Evolutionary conservation across 2,329 filamentous ascomycete species (phyloP).

Genomic region (Trichoderma asperellum): DNA sequence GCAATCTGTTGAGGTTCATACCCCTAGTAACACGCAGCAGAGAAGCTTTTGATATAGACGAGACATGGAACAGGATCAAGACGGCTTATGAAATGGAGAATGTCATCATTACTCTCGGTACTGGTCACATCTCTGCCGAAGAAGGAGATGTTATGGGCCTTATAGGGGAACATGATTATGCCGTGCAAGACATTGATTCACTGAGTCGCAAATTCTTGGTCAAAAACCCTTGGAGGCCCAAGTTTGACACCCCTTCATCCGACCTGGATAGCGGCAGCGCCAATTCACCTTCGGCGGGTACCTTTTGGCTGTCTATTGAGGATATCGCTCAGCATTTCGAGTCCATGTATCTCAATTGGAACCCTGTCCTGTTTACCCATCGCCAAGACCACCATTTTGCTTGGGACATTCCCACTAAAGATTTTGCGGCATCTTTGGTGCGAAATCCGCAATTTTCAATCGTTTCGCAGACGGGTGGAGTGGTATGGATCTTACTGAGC

Average conservation of each 20-base stretch:
- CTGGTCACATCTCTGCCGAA: constrained; percentile 74
- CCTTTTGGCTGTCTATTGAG: constrained; percentile 91
- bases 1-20: not conserved
- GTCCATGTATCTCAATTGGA: constrained; percentile 97
- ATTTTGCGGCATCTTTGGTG: constrained; percentile 58
- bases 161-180: constrained; percentile 91
- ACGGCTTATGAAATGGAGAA: constrained; percentile 76
- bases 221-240: constrained; percentile 82
- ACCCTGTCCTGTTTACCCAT: constrained; percentile 77
- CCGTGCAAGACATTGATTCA: constrained; percentile 77
- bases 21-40: constrained; percentile 45
- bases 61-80: constrained; percentile 77
- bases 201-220: constrained; percentile 71
- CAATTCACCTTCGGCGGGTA: constrained; percentile 58
- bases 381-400: constrained; percentile 89
- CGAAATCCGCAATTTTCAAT: constrained; percentile 76
- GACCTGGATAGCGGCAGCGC: constrained; percentile 6
- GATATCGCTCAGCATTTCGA: constrained; percentile 91
- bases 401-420: constrained; percentile 67
- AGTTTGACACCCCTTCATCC: not conserved
- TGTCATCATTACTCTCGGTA: constrained; percentile 87
- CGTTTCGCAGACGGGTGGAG: constrained; percentile 59
- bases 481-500: constrained; percentile 82
- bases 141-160: constrained; percentile 83
- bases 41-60: constrained; percentile 75